Conservation (phyloP, 192 early-diverging fungal genomes). For the Backusella psychrophila region DNA sequence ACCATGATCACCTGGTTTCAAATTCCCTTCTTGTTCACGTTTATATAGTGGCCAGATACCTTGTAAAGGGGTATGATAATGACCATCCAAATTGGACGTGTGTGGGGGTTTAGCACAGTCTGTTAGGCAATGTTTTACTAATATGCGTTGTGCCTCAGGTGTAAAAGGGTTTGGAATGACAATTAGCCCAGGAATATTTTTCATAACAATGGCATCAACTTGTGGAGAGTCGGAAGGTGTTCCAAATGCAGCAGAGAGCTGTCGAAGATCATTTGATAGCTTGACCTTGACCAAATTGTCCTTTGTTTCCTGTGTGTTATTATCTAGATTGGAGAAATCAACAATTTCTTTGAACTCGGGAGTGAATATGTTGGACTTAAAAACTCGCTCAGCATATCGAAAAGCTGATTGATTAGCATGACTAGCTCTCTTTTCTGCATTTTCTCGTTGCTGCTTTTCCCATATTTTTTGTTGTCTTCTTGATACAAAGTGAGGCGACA, state of each 20-base stretch:
- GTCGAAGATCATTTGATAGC: background rate
- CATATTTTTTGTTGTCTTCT: background rate
- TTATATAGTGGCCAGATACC: constrained; percentile 64
- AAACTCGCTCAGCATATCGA: background rate
- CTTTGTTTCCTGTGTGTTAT: background rate
- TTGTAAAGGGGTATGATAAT: constrained; percentile 61
- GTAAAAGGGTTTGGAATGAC: constrained; percentile 78
- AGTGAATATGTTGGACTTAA: background rate
- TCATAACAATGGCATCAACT: background rate
- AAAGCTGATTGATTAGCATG: background rate
- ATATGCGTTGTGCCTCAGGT: constrained; percentile 58
- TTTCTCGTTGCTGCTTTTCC: constrained; percentile 14
- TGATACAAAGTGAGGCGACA: constrained; percentile 5
- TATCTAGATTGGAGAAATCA: background rate
- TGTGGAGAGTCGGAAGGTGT: background rate
- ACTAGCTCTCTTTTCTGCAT: background rate
- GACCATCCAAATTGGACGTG: constrained; percentile 85
- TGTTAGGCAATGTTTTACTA: constrained; percentile 70
- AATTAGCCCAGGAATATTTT: constrained; percentile 57
- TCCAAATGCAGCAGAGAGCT: background rate
- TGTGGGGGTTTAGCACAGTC: constrained; percentile 78
- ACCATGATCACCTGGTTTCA: constrained; percentile 14
- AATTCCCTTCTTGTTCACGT: constrained; percentile 22
- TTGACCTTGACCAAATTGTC: background rate
- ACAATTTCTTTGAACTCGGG: background rate